These are phyloP conservation scores for Ochromonas danica DNA, from an alignment of 108 stramenopile species.

Conservation along the genomic window DNA sequence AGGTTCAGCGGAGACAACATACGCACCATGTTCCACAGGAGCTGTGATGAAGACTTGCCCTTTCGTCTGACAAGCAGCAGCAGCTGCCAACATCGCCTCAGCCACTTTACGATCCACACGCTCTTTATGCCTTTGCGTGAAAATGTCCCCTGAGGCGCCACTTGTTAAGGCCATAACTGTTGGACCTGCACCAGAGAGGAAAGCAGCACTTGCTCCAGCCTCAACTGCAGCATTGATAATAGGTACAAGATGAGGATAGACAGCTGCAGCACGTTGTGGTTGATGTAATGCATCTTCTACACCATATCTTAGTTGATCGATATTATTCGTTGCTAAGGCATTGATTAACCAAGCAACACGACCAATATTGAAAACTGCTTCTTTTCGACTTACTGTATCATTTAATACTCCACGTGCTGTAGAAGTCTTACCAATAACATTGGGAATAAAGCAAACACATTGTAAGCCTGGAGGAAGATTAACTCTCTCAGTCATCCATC, in stretches of 20 bases:
- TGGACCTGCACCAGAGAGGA: conserved; percentile 89
- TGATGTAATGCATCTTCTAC: conserved; percentile 93
- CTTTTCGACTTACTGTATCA: conserved; percentile 68
- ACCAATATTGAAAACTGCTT: conserved; percentile 94
- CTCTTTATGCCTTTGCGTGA: conserved; percentile 91
- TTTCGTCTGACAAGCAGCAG: conserved; percentile 52
- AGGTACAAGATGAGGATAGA: conserved; percentile 87
- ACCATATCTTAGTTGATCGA: conserved; percentile 55
- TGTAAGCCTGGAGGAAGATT: conserved; percentile 75
- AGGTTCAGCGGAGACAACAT: conserved; percentile 48
- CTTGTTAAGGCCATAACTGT: conserved; percentile 95
- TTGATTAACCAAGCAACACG: conserved; percentile 90
- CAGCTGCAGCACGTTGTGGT: conserved; percentile 77
- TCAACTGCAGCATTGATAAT: conserved; percentile 83
- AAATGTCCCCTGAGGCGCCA: conserved; percentile 94
- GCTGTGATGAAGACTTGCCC: conserved; percentile 60
- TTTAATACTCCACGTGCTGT: conserved; percentile 75
- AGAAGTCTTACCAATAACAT: conserved; percentile 91
- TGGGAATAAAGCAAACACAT: conserved; percentile 92
- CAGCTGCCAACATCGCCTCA: conserved; percentile 83
- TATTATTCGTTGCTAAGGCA: conserved; percentile 71
- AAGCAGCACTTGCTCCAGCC: conserved; percentile 88
- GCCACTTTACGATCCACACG: conserved; percentile 87
- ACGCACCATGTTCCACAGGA: conserved; percentile 51
- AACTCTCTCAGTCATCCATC: conserved; percentile 91